phyloP scores from a whole-genome alignment of 129 eudicot genomes.

The Scalesia atractyloides region DNA sequence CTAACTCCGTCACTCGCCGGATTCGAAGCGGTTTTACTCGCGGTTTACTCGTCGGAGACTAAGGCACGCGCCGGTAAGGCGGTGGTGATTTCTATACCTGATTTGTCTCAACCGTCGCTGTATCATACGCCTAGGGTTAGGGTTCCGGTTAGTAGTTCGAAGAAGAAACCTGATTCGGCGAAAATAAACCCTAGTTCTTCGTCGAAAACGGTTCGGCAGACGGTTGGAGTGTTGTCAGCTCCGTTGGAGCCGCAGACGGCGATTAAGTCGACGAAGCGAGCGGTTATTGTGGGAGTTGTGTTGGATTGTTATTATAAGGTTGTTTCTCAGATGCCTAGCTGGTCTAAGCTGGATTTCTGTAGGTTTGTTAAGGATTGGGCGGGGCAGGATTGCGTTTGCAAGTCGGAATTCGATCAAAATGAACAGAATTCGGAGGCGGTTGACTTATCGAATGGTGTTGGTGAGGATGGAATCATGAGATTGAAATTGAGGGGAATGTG shows the following conservation, averaged over 20 bases:
- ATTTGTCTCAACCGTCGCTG: conserved; percentile 79
- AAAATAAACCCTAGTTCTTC: conserved; percentile 37
- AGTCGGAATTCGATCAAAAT: conserved; percentile 54
- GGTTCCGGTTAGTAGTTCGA: conserved; percentile 15
- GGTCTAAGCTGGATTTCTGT: conserved; percentile 87
- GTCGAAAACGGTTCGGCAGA: conserved; percentile 15
- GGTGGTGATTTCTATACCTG: conserved; percentile 56
- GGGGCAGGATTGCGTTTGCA: conserved; percentile 74
- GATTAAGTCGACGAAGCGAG: conserved; percentile 82
- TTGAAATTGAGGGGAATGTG: conserved; percentile 37
- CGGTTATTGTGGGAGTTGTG: conserved; percentile 71
- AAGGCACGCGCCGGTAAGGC: conserved; percentile 78
- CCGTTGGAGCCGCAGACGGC: conserved; percentile 82
- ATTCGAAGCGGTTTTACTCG: conserved; percentile 77
- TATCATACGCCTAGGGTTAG: conserved; percentile 69
- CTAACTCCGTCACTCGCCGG: conserved; percentile 60
- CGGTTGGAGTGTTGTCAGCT: conserved; percentile 59
- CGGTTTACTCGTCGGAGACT: conserved; percentile 66
- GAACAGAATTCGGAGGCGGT: conserved; percentile 20
- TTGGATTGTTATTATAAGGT: conserved; percentile 78
- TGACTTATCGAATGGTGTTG: conserved; percentile 20
- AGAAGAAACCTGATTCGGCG: conserved; percentile 32
- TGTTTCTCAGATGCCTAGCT: conserved; percentile 90
- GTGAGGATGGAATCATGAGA: conserved; percentile 20
- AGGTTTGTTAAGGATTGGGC: conserved; percentile 65